Evolutionary conservation across 192 early-diverging fungal species (phyloP), one percentile per base, ranked within the genome.

Genomic region (Mortierella antarctica): DNA sequence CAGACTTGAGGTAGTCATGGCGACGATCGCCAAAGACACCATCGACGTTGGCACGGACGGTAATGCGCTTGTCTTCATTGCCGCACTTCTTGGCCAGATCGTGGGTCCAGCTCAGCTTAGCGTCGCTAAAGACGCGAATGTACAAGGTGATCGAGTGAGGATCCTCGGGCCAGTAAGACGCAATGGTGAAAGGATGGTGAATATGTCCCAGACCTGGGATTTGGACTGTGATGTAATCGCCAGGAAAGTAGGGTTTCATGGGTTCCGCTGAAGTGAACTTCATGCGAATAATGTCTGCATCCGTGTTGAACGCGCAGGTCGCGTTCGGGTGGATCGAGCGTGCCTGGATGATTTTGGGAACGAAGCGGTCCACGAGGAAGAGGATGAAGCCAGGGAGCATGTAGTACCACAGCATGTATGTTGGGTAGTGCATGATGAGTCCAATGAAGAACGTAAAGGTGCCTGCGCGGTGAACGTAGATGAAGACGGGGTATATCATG

Each of bases 1-100:
- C 77, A 1, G 77, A 80, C 47, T 80, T 80, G 45, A 80, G 65
- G 31, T 80, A 80, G 14, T 80, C 70, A 8, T 80, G 77, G 42
- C 70, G 77, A 58, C 77, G 77, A 40, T 80, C 77, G 41, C 77
- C 77, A 64, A 80, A 80, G 58, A 80, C 77, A 58, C 77, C 77
- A 20, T 80, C 77, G 41, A 80, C 70, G 39, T 80, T 80, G 40
- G 77, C 54, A 12, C 49, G 57, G 54, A 80, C 39, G 2, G 13
- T 51, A 6, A 80, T 68, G 3, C 65, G 59, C 49, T 67, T 80
- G 9, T 68, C 77, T 23, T 80, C 59, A 6, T 12, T 70, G 7
- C 77, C 70, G 48, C 67, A 80, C 41, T 53, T 70, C 46, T 67
- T 52, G 47, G 70, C 64, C 15, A 80, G 55, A 13, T 67, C 58